Conservation (phyloP, 192 early-diverging fungal genomes). For the Rhizophagus clarus region DNA sequence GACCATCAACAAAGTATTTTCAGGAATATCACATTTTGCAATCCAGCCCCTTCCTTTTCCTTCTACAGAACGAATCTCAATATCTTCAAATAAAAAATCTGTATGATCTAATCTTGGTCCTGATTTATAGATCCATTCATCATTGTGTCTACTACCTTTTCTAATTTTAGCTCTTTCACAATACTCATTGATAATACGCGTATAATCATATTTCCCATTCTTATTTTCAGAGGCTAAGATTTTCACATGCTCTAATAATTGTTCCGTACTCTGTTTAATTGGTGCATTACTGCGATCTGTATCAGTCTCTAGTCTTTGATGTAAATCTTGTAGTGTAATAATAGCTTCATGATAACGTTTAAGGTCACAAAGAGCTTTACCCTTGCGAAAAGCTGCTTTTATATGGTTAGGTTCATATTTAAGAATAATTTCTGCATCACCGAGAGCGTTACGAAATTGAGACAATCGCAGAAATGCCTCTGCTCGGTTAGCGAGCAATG, state of each 20-base stretch:
- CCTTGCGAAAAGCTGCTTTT: neutral
- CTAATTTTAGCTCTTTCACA: neutral
- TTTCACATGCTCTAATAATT: neutral
- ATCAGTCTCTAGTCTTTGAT: neutral
- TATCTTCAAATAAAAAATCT: conserved; percentile 2
- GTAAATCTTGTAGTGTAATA: neutral
- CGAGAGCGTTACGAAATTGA: neutral
- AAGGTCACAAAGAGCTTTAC: conserved; percentile 5
- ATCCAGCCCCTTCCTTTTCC: conserved; percentile 9
- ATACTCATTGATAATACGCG: neutral
- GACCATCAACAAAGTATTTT: conserved; percentile 12
- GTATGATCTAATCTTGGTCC: conserved; percentile 17
- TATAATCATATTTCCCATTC: conserved; percentile 3
- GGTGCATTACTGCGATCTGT: too few species aligned
- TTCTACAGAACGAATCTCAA: neutral
- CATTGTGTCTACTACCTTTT: neutral
- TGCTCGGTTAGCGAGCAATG: neutral
- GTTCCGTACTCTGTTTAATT: neutral
- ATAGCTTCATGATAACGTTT: conserved; percentile 9
- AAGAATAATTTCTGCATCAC: neutral
- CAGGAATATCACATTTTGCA: conserved; percentile 7
- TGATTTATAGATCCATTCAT: too few species aligned
- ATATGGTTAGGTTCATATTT: neutral
- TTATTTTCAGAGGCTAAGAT: neutral
- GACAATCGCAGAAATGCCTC: neutral